These are phyloP conservation scores for Aspergillus glaucus DNA, from an alignment of 2,329 filamentous ascomycete genomes.

Conservation along the genomic window DNA sequence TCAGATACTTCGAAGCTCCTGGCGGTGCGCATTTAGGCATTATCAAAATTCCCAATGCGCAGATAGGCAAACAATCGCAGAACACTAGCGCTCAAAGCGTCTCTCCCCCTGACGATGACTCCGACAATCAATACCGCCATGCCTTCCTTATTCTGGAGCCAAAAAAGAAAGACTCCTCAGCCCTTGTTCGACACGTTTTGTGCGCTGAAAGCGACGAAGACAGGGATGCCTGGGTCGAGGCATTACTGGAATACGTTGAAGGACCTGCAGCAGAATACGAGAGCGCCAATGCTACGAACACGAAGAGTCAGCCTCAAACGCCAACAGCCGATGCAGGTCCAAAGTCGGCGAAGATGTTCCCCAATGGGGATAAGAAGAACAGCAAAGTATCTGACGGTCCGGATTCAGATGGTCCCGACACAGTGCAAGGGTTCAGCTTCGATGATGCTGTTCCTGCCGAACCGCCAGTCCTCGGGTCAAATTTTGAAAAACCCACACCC, in stretches of 20 bases:
- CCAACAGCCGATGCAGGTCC: conserved; percentile 11
- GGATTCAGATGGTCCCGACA: conserved; percentile 27
- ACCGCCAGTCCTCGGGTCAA: conserved; percentile 47
- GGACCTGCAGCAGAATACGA: conserved; percentile 27
- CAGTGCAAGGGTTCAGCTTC: conserved; percentile 48
- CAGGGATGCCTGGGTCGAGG: conserved; percentile 89
- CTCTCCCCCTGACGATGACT: conserved; percentile 67
- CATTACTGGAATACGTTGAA: conserved; percentile 83
- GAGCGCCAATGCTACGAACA: conserved; percentile 12
- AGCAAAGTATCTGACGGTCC: conserved; percentile 33
- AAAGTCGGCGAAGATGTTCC: conserved; percentile 17
- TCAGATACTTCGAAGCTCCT: conserved; percentile 88
- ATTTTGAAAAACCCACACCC: conserved; percentile 25
- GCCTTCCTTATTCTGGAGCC: conserved; percentile 92
- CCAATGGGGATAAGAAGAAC: conserved; percentile 22
- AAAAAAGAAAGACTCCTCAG: conserved; percentile 88
- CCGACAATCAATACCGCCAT: conserved; percentile 91
- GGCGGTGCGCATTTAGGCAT: conserved; percentile 86
- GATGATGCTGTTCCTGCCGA: conserved; percentile 53
- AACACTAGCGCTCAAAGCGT: conserved; percentile 50
- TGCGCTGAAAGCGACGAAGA: conserved; percentile 93
- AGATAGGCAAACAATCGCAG: conserved; percentile 87
- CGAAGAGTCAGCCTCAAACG: conserved; percentile 14
- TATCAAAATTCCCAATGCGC: conserved; percentile 83
- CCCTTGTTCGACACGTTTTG: conserved; percentile 83